Evolutionary conservation across 768 basidiomycete species (phyloP), one percentile per base, ranked within the genome.

Genomic region (Suillus paluster): DNA sequence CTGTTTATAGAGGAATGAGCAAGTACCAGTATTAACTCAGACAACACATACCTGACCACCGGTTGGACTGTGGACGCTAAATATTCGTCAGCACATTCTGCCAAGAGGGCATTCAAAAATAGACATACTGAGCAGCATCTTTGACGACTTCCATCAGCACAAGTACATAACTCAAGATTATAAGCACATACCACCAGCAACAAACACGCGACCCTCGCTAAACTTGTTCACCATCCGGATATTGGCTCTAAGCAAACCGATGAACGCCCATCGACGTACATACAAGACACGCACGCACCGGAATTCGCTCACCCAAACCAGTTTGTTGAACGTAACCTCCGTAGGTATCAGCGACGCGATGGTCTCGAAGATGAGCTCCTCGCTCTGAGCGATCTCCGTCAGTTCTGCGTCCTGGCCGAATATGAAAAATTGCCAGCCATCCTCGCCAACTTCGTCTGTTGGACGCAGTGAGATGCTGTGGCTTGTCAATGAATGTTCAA

Each of bases 281-380:
- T 15, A 33, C 34, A 57, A 21, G 1, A 46, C 25, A n/a, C 11
- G 30, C 4, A 36, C 71, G 60, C 5, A 78, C 78, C 71, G 64
- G 58, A 66, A 79, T 17, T 69, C 66, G 27, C 70, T 72, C 54
- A 64, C 15, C 64, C 66, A 68, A 9, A 69, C 54, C 5, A 74
- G 48, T n/a, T 79, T 75, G 0, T 38, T 60, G 21, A 72, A 74
- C 2, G 65, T 73, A 5, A 73, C 1, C 12, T 70, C 66, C 41
- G 73, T 66, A 5, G 59, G 46, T 21, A 52, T 60, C 19, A n/a
- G 0, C 2, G 62, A 60, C 19, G 66, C 57, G 42, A 81, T 73
- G n/a, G 39, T 60, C 33, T 74, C 63, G 6, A 76, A 62, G 46
- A 82, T 59, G 19, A 68, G 63, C 23, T 75, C 68, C 21, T 67